These are phyloP conservation scores for Eucalyptus decipiens DNA, from an alignment of 345 rosid species.

Conservation along the genomic window DNA sequence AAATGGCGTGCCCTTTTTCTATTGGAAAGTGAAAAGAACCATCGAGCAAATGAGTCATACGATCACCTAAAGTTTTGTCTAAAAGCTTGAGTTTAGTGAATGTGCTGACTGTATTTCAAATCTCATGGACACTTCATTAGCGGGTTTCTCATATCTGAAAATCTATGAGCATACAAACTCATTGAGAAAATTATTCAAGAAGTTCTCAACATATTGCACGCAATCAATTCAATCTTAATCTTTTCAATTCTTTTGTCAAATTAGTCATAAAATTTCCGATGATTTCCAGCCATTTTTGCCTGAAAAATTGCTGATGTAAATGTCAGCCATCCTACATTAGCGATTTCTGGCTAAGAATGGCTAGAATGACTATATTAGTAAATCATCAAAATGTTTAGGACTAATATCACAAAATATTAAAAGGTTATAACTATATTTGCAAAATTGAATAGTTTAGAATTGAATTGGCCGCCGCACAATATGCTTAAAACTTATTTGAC, in stretches of 20 bases:
- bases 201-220: neutral
- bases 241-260: neutral
- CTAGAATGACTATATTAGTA: neutral
- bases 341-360: neutral
- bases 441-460: neutral
- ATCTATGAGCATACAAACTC: neutral
- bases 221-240: no score
- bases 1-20: neutral
- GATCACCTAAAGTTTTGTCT: neutral
- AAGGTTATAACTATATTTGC: neutral
- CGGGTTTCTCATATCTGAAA: neutral
- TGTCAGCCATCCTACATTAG: neutral
- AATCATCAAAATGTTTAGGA: neutral
- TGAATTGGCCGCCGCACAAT: neutral
- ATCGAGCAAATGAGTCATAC: neutral
- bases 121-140: neutral
- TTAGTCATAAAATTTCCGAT: neutral
- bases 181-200: neutral
- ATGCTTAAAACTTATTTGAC: neutral
- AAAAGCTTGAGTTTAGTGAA: neutral
- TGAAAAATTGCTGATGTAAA: neutral
- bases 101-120: neutral
- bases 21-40: neutral
- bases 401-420: neutral
- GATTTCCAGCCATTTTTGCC: neutral